These are phyloP conservation scores for Solanum hybrid DNA, from an alignment of 305 asterid genomes.

Conservation along the genomic window DNA sequence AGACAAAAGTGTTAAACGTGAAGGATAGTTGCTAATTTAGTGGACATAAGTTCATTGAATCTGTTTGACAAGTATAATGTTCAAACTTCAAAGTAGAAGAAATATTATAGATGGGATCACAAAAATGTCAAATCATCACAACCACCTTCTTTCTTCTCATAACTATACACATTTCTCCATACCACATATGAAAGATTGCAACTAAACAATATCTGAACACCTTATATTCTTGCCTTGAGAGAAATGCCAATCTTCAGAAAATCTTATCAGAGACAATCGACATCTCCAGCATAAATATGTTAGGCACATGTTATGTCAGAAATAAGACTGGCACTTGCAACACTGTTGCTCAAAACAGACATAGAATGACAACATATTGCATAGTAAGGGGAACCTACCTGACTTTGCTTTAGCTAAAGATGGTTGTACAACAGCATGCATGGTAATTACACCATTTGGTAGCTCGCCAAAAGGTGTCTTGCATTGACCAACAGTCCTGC, in stretches of 20 bases:
- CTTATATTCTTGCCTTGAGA: not conserved
- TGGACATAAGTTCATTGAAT: not conserved
- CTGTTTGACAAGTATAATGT: not conserved
- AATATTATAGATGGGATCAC: not conserved
- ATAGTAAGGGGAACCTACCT: constrained; percentile 29
- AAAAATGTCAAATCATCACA: not conserved
- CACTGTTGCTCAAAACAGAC: not conserved
- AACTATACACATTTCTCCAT: not conserved
- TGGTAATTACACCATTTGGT: constrained; percentile 63
- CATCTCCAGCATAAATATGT: not conserved
- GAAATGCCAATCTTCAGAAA: not conserved
- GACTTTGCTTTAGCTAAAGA: constrained; percentile 72
- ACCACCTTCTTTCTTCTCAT: not conserved
- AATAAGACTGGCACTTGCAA: not conserved
- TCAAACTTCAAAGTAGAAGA: not conserved
- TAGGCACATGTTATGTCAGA: not conserved
- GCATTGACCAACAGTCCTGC: constrained; percentile 84
- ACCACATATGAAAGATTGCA: not conserved
- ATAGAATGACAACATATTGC: not conserved
- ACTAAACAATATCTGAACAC: not conserved
- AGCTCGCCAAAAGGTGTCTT: constrained; percentile 75
- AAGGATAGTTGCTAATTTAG: not conserved
- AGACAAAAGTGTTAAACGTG: not conserved
- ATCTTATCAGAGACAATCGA: not conserved
- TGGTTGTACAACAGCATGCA: constrained; percentile 96